phyloP scores from a whole-genome alignment of 2,329 filamentous ascomycete genomes.

The Cadophora gregata region DNA sequence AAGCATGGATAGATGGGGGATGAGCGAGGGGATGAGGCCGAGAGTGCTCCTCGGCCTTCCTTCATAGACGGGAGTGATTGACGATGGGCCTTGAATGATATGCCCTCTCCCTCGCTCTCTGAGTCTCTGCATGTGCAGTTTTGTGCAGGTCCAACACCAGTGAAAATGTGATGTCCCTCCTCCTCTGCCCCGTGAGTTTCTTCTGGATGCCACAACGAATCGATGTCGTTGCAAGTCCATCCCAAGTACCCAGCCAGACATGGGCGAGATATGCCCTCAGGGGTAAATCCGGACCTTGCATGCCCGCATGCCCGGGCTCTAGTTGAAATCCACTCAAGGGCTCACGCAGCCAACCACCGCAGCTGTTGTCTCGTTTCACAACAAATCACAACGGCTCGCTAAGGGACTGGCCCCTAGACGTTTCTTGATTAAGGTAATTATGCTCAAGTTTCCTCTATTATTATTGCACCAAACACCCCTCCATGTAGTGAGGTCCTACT shows the following conservation, averaged over 20 bases:
- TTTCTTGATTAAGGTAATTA: constrained; percentile 5
- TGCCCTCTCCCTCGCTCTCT: not conserved
- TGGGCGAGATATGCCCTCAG: not conserved
- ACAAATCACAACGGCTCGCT: constrained; percentile 13
- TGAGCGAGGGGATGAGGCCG: not conserved
- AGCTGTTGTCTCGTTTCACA: constrained; percentile 11
- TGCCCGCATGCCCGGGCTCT: not conserved
- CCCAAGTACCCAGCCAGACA: constrained; percentile 5
- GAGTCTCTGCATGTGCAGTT: too few species aligned
- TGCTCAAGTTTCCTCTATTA: not conserved
- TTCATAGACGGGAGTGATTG: not conserved
- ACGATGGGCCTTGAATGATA: not conserved
- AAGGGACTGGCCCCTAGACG: not conserved
- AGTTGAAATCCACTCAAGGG: not conserved
- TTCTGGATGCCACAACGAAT: not conserved
- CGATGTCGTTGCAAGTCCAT: not conserved
- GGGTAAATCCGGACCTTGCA: constrained; percentile 11
- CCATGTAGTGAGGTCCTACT: not conserved
- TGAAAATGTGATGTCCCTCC: not conserved
- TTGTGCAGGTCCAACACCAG: not conserved
- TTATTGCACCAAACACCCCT: not conserved
- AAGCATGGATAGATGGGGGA: not conserved
- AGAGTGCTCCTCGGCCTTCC: not conserved
- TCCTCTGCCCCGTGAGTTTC: not conserved
- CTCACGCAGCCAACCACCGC: constrained; percentile 4